Evolutionary conservation across 768 basidiomycete genomes (phyloP), one percentile per base, ranked within the genome.

Genomic region (Auricularia cornea): DNA sequence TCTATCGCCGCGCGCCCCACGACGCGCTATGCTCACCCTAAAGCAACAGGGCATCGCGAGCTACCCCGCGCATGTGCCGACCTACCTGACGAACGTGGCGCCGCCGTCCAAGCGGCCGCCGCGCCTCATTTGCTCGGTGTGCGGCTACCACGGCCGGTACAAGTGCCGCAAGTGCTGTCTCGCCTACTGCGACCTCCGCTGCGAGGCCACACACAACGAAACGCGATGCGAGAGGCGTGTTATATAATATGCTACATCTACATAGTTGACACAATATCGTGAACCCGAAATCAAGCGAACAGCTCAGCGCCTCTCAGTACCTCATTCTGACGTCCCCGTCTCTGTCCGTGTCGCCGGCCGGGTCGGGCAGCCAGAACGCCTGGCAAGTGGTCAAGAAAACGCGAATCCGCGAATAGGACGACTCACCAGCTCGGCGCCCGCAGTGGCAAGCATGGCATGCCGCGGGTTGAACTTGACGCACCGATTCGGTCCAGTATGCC

Each of bases 391-490:
- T 26, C 31, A 12, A 60, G 30, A 38, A 59, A 68, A 2, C 62
- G 61, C 54, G 60, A 52, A 65, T 61, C 23, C 18, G 23, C 29
- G 29, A 54, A 77, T 75, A 59, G 44, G 66, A 60, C 20, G 11
- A 74, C 81, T 67, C 67, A 94, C 95, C 78, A 97, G 72, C 71
- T 95, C 92, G 64, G 84, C 79, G 20, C 93, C 92, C 30, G 91
- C 92, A 12, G 84, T 85, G 63, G 84, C 86, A 80, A 98, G 81
- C 93, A 98, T 96, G 32, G 88, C 88, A 64, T 83, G 81, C 63
- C 91, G 84, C 8, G 95, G 94, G 72, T 97, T 98, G 72, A 95
- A 96, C 69, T 80, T 84, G 2, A 97, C 90, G 64, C 92, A 94
- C 71, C 97, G 79, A 28, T 87, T 83, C 32, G 92, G 88, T 3